phyloP scores from a whole-genome alignment of 2,329 filamentous ascomycete species.

The Ophiostoma sp. region DNA sequence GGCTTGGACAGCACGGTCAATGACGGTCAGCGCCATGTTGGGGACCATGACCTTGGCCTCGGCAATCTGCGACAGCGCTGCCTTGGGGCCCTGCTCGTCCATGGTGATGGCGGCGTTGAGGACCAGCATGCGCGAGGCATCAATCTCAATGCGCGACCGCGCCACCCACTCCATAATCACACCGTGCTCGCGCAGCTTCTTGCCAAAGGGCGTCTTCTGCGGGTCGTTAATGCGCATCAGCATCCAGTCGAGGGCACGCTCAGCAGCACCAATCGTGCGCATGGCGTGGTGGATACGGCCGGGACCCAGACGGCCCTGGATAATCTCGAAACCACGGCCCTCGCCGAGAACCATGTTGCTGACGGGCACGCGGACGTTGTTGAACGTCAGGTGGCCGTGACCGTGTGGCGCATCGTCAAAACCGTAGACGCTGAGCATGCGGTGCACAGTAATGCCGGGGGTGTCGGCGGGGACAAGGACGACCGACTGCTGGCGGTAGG shows the following conservation, averaged over 20 bases:
- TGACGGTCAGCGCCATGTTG: slow-evolving; percentile 75
- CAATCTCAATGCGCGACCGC: slow-evolving; percentile 88
- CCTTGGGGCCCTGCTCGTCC: slow-evolving; percentile 84
- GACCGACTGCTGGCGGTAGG: slow-evolving; percentile 91
- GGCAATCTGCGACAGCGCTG: slow-evolving; percentile 87
- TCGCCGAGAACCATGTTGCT: slow-evolving; percentile 87
- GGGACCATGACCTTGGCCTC: slow-evolving; percentile 93
- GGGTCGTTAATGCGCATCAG: slow-evolving; percentile 92
- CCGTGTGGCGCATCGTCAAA: slow-evolving; percentile 99
- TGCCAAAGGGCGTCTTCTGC: slow-evolving; percentile 85
- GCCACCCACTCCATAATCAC: slow-evolving; percentile 96
- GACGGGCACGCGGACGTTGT: slow-evolving; percentile 83
- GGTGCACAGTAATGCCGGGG: slow-evolving; percentile 85
- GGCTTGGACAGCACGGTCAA: slow-evolving; percentile 91
- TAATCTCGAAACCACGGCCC: slow-evolving; percentile 95
- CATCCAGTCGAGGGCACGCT: slow-evolving; percentile 92
- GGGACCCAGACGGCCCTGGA: slow-evolving; percentile 92
- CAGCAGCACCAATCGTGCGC: slow-evolving; percentile 87
- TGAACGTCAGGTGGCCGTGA: slow-evolving; percentile 88
- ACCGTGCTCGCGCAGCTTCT: slow-evolving; percentile 82
- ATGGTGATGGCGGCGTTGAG: slow-evolving; percentile 95
- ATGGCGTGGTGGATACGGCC: slow-evolving; percentile 98
- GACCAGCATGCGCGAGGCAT: slow-evolving; percentile 83
- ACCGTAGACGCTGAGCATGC: slow-evolving; percentile 92
- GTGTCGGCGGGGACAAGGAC: slow-evolving; percentile 80